Percentiles rank a stretch among this genome's conserved stretches.
These are phyloP conservation scores for Afroboletus lepidellus DNA, from an alignment of 1,284 basidiomycete species.

Conservation along the genomic window DNA sequence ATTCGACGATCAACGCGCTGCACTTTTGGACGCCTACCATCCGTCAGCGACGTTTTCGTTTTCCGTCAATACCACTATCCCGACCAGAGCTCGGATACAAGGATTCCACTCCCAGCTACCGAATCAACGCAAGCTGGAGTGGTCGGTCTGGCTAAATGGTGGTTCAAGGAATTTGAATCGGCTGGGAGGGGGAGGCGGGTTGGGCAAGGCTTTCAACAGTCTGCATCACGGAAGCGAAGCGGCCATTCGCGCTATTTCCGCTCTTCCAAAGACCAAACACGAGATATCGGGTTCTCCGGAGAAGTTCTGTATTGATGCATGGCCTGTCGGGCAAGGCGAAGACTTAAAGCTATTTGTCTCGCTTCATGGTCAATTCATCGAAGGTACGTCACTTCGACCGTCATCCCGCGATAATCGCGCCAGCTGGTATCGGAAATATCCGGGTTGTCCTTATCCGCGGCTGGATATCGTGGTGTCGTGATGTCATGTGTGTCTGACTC, in stretches of 20 bases:
- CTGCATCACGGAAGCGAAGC: slow-evolving; percentile 74
- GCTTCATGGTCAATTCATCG: slow-evolving; percentile 90
- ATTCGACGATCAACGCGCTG: slow-evolving; percentile 76
- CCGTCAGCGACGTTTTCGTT: slow-evolving; percentile 87
- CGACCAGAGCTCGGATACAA: slow-evolving; percentile 65
- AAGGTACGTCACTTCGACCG: slow-evolving; percentile 56
- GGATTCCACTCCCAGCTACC: slow-evolving; percentile 68
- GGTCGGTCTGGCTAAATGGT: slow-evolving; percentile 66
- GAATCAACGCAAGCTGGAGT: slow-evolving; percentile 78
- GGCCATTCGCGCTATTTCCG: slow-evolving; percentile 59
- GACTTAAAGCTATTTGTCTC: slow-evolving; percentile 71
- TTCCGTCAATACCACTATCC: slow-evolving; percentile 79
- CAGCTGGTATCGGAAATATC: slow-evolving; percentile 14
- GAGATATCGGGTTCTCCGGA: slow-evolving; percentile 68
- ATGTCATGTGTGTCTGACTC: slow-evolving; percentile 18
- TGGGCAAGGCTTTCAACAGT: slow-evolving; percentile 64
- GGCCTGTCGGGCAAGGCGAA: slow-evolving; percentile 68
- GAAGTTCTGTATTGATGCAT: slow-evolving; percentile 90
- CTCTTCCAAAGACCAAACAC: slow-evolving; percentile 80
- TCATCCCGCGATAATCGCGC: slow-evolving; percentile 17
- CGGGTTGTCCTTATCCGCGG: slow-evolving; percentile 9
- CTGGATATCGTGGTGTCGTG: slow-evolving; percentile 4
- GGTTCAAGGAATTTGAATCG: slow-evolving; percentile 77
- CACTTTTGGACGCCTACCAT: slow-evolving; percentile 76
- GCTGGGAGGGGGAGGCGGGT: slow-evolving; percentile 50